These are phyloP conservation scores for Sporormia fimetaria DNA, from an alignment of 495 filamentous ascomycete genomes.

Conservation along the genomic window DNA sequence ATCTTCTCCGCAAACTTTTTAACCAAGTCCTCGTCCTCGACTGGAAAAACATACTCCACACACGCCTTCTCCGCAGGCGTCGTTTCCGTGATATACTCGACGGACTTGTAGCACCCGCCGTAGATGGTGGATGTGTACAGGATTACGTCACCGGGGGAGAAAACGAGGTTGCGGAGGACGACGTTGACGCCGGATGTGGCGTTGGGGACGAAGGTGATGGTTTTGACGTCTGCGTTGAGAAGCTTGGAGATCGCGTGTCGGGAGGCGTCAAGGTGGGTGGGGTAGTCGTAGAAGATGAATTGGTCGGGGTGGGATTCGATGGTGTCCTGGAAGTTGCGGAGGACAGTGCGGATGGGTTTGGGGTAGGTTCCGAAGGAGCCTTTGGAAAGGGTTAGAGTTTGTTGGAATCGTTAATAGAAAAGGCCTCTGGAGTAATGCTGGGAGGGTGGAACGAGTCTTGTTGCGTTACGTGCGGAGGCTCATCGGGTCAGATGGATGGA, in stretches of 20 bases:
- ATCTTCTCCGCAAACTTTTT: conserved; percentile 41
- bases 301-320: conserved; percentile 56
- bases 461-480: too few relatives aligned
- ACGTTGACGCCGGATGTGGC: conserved; percentile 72
- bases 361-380: conserved; percentile 78
- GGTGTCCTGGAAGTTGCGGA: conserved; percentile 45
- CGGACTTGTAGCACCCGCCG: conserved; percentile 56
- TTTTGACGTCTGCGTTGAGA: conserved; percentile 49
- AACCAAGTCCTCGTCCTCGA: conserved; percentile 48
- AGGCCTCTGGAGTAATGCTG: not conserved
- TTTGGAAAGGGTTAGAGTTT: conserved; percentile 24
- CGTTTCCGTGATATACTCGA: conserved; percentile 58
- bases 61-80: conserved; percentile 35
- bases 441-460: not conserved
- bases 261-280: conserved; percentile 47
- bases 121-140: conserved; percentile 65
- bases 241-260: conserved; percentile 52
- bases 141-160: conserved; percentile 30
- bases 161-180: conserved; percentile 60
- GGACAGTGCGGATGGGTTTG: conserved; percentile 42
- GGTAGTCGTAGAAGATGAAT: conserved; percentile 57
- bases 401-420: not conserved
- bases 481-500: not conserved
- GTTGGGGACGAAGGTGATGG: conserved; percentile 69
- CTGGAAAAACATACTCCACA: conserved; percentile 45